Base-by-base conservation (phyloP, 306 rosid genomes). In the Malus sylvestris region DNA sequence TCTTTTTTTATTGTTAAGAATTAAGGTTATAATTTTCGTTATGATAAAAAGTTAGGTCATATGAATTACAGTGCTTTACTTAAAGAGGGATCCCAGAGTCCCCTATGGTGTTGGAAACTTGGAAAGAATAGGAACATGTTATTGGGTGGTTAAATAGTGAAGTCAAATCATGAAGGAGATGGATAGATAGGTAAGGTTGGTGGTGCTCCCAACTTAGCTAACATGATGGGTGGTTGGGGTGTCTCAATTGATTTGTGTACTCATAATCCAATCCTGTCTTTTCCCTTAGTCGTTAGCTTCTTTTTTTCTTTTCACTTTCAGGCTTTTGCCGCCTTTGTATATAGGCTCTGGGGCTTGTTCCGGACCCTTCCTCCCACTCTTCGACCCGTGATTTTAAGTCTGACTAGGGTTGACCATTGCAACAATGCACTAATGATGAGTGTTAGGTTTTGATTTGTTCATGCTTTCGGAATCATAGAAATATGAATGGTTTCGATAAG, bases 151-250 rank as follows among this genome's bases (percentile, higher is more conserved):
- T 30, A 25, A 60, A 38, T 12, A 14, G 70, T 67, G 58, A 52
- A 64, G 87, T 81, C 68, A 83, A 69, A 71, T 77, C 66, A 67
- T 6, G 70, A 65, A n/a, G 20, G 29, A 13, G 38, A 61, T 44
- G 38, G 64, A 74, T 29, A 38, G 45, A 14, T 18, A 62, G 23
- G 74, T 4, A 66, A 29, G 82, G 87, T 74, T 57, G 84, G 86
- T 83, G 85, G 78, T 88, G 91, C 83, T 89, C 94, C 89, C 87
- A 82, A 49, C 80, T 25, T 71, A 67, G 84, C 84, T 57, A 81
- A 82, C 92, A 90, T 87, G 92, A 92, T 90, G 97, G 90, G 97
- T 90, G 84, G 97, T 88, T 90, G 85, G 97, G 97, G 93, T 83
- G 89, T 85, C 88, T 79, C 84, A 82, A 75, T 83, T 86, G 65